Evolutionary conservation across 169 alveolate species (phyloP).

Genomic region (Cryptosporidium ryanae): DNA sequence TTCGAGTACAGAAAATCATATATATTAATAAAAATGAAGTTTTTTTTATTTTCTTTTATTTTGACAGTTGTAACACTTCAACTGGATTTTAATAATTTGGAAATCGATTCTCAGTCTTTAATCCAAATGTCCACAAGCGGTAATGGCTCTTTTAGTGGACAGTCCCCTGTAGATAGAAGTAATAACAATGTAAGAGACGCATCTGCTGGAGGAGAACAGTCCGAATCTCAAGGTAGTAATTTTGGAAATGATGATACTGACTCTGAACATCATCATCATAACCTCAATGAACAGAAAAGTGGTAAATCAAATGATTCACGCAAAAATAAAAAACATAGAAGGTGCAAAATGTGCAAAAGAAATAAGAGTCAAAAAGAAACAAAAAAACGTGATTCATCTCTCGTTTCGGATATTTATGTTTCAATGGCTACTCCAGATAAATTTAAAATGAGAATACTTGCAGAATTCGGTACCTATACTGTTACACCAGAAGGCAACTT

Average conservation of each 20-base stretch:
- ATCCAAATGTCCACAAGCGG: not conserved
- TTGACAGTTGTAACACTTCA: not conserved
- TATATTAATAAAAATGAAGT: not conserved
- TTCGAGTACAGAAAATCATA: too few relatives aligned
- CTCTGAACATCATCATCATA: too few relatives aligned
- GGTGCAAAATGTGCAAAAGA: slow-evolving; percentile 1
- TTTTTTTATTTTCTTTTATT: not conserved
- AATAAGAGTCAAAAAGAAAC: too few relatives aligned
- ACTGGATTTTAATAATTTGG: too few relatives aligned
- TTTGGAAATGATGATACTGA: too few relatives aligned
- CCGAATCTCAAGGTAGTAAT: too few relatives aligned
- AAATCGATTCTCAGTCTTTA: not conserved
- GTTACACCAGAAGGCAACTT: not conserved
- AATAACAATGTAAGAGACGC: not conserved
- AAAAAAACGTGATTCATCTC: too few relatives aligned
- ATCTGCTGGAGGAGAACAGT: slow-evolving; percentile 3
- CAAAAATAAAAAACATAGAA: too few relatives aligned
- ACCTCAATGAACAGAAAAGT: too few relatives aligned
- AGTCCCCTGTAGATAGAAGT: not conserved
- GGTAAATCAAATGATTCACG: too few relatives aligned
- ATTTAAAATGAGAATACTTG: not conserved
- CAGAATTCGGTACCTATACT: not conserved
- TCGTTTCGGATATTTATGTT: too few relatives aligned
- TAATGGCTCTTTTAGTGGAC: not conserved
- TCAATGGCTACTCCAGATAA: not conserved